Evolutionary conservation across 2,329 filamentous ascomycete genomes (phyloP).

Genomic region (Pestalotiopsis sp.): DNA sequence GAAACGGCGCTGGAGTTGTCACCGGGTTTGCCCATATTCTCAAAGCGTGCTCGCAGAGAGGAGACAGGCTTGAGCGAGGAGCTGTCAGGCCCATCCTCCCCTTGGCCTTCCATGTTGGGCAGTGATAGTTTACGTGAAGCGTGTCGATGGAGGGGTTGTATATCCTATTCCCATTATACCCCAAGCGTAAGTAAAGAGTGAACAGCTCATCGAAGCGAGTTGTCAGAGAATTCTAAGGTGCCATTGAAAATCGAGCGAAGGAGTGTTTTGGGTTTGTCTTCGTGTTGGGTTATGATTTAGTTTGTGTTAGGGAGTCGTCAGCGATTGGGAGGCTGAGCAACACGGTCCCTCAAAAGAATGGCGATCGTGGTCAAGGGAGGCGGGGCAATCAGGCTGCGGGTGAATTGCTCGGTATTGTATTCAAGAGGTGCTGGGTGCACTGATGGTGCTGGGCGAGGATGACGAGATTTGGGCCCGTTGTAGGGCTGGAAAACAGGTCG

Average conservation of each 20-base stretch:
- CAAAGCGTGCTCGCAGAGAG: slow-evolving; percentile 78
- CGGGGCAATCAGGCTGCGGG: slow-evolving; percentile 4
- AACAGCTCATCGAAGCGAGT: slow-evolving; percentile 8
- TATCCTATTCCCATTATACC: slow-evolving; percentile 8
- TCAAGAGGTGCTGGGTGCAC: background rate
- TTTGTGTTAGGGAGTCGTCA: slow-evolving; percentile 8
- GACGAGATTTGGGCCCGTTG: background rate
- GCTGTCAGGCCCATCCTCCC: slow-evolving; percentile 68
- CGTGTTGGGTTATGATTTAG: background rate
- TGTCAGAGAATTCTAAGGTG: background rate
- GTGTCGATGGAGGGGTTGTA: slow-evolving; percentile 7
- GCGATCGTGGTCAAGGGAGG: slow-evolving; percentile 6
- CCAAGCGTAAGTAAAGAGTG: background rate
- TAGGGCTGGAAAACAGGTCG: background rate
- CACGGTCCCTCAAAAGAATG: slow-evolving; percentile 8
- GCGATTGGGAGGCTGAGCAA: slow-evolving; percentile 11
- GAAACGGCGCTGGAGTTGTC: slow-evolving; percentile 32
- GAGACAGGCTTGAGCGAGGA: slow-evolving; percentile 83
- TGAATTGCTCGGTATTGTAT: background rate
- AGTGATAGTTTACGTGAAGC: background rate
- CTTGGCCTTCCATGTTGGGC: slow-evolving; percentile 44
- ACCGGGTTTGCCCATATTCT: slow-evolving; percentile 66
- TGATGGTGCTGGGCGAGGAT: background rate
- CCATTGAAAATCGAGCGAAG: background rate
- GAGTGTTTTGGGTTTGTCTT: background rate